These are phyloP conservation scores for Tricladium varicosporioides DNA, from an alignment of 2,329 filamentous ascomycete species.

Conservation along the genomic window DNA sequence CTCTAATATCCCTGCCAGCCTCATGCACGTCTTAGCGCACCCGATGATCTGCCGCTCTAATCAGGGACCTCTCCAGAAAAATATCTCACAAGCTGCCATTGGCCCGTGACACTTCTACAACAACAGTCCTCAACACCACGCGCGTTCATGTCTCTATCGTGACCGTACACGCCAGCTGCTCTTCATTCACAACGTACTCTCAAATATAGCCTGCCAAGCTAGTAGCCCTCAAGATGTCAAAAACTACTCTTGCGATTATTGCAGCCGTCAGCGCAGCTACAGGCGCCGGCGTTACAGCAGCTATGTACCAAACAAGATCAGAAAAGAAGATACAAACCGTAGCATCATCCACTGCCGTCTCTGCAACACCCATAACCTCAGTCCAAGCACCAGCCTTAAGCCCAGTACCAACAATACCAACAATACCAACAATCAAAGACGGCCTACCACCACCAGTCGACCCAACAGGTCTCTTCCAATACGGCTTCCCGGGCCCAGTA, in stretches of 20 bases:
- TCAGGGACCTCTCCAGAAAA: conserved; percentile 1
- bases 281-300: conserved; percentile 69
- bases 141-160: conserved; percentile 23
- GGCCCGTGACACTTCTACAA: conserved; percentile 22
- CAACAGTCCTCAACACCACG: conserved; percentile 19
- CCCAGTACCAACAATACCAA: conserved; percentile 28
- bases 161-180: conserved; percentile 20
- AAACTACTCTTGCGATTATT: conserved; percentile 71
- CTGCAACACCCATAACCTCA: conserved; percentile 30
- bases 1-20: background rate
- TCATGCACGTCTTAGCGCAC: conserved; percentile 1
- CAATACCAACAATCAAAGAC: conserved; percentile 25
- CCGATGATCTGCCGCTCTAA: background rate
- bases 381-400: conserved; percentile 21
- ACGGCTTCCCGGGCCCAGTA: conserved; percentile 89
- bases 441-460: conserved; percentile 53
- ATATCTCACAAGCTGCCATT: conserved; percentile 7
- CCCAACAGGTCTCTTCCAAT: conserved; percentile 75
- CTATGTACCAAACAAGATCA: conserved; percentile 60
- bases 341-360: conserved; percentile 26
- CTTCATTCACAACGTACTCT: background rate
- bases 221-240: conserved; percentile 61
- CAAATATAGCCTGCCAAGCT: conserved; percentile 21
- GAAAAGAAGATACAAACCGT: conserved; percentile 41
- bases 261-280: conserved; percentile 74